These are phyloP conservation scores for Adansonia madagascariensis DNA, from an alignment of 441 rosid genomes.

Conservation along the genomic window DNA sequence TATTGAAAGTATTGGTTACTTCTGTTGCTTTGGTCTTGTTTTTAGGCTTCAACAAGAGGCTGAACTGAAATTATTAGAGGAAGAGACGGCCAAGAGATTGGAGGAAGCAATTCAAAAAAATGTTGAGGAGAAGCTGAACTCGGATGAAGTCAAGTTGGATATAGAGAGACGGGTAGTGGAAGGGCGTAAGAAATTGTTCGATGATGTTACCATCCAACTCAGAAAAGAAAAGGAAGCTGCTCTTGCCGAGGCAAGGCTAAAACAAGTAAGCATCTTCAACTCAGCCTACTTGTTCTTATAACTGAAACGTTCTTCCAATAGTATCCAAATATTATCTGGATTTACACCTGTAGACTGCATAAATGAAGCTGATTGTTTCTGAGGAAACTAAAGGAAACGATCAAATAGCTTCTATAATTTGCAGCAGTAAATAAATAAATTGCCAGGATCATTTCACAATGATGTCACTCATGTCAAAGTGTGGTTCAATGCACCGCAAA, in stretches of 20 bases:
- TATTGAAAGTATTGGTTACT: not conserved
- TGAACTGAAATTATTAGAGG: conserved; percentile 65
- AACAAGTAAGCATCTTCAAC: conserved; percentile 56
- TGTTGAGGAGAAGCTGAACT: conserved; percentile 69
- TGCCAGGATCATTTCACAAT: not conserved
- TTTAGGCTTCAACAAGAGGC: conserved; percentile 66
- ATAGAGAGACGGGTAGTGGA: conserved; percentile 59
- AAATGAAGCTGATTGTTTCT: not conserved
- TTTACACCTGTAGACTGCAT: not conserved
- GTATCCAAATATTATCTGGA: not conserved
- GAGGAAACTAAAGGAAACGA: not conserved
- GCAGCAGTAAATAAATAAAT: too few relatives aligned
- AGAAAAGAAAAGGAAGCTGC: conserved; percentile 68
- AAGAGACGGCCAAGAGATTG: conserved; percentile 71
- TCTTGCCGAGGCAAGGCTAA: conserved; percentile 63
- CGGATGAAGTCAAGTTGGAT: conserved; percentile 58
- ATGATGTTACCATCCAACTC: conserved; percentile 62
- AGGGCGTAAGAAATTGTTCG: conserved; percentile 60
- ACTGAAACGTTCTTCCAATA: not conserved
- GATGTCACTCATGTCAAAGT: not conserved
- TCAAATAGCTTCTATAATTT: not conserved
- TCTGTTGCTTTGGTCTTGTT: not conserved
- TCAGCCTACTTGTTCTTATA: not conserved
- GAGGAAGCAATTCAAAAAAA: conserved; percentile 73
- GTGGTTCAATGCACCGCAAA: not conserved